A percentile compares a stretch with the other conserved stretches of the same genome.
phyloP scores from a whole-genome alignment of 1,284 basidiomycete genomes.

The Malassezia vespertilionis region DNA sequence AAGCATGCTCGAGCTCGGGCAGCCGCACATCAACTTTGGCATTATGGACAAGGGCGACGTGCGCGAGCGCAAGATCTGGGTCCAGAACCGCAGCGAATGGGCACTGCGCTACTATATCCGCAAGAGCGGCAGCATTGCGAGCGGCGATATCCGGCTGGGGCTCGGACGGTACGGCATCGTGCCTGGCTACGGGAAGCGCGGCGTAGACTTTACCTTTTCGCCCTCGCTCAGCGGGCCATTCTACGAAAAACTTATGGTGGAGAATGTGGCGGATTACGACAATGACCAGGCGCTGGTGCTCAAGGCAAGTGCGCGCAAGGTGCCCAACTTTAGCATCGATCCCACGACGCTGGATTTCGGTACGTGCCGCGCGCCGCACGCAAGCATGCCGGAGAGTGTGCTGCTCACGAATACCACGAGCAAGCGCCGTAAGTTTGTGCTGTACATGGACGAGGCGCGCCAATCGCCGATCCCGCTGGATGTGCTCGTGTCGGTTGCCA shows the following conservation, averaged over 20 bases:
- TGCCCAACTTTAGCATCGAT: slow-evolving; percentile 50
- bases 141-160: slow-evolving; percentile 51
- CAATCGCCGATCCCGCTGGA: slow-evolving; percentile 9
- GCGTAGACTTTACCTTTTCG: slow-evolving; percentile 50
- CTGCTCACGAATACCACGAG: slow-evolving; percentile 50
- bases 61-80: slow-evolving; percentile 51
- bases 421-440: slow-evolving; percentile 50
- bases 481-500: slow-evolving; percentile 24
- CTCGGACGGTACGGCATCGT: slow-evolving; percentile 52
- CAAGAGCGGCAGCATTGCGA: slow-evolving; percentile 52
- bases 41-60: slow-evolving; percentile 52
- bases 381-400: slow-evolving; percentile 44
- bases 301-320: slow-evolving; percentile 51
- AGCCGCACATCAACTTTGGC: slow-evolving; percentile 53
- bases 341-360: slow-evolving; percentile 48
- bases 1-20: slow-evolving; percentile 51
- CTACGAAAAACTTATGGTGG: slow-evolving; percentile 51
- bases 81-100: slow-evolving; percentile 51
- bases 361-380: slow-evolving; percentile 25
- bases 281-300: slow-evolving; percentile 51
- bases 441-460: slow-evolving; percentile 39
- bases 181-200: slow-evolving; percentile 51
- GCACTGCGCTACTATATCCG: slow-evolving; percentile 51
- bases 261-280: slow-evolving; percentile 51
- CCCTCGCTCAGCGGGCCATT: slow-evolving; percentile 50